These are phyloP conservation scores for Vitis riparia DNA, from an alignment of 164 flowering plant species.

Conservation along the genomic window DNA sequence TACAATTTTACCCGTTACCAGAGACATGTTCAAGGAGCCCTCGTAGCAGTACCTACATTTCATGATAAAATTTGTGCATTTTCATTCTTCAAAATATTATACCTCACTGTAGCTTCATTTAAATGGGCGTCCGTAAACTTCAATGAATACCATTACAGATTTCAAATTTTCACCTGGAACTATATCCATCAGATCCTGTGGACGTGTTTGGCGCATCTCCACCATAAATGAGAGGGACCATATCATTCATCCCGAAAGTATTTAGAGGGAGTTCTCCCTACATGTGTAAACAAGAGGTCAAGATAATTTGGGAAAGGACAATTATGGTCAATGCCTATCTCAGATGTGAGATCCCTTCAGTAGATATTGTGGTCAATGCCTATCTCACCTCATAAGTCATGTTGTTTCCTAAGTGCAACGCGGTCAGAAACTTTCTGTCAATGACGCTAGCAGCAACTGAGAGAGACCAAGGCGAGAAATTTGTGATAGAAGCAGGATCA, in stretches of 20 bases:
- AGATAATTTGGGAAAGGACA: not conserved
- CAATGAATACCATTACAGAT: no score
- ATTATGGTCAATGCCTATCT: not conserved
- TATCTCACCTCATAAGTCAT: conserved; percentile 17
- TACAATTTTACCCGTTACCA: conserved; percentile 30
- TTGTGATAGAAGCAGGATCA: not conserved
- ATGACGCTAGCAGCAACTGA: conserved; percentile 35
- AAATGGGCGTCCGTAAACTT: no score
- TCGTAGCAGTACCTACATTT: conserved; percentile 21
- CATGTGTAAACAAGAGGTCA: not conserved
- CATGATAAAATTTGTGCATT: not conserved
- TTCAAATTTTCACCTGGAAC: not conserved
- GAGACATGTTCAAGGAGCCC: conserved; percentile 13
- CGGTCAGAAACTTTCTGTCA: conserved; percentile 24
- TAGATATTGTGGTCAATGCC: not conserved
- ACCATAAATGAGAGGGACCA: conserved; percentile 7
- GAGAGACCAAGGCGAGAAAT: conserved; percentile 28
- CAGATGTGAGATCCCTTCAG: no score
- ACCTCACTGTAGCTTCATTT: no score
- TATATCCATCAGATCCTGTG: not conserved
- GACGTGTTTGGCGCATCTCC: conserved; percentile 8
- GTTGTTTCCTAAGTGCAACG: conserved; percentile 26
- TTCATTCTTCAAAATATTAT: no score
- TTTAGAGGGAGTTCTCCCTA: conserved; percentile 11
- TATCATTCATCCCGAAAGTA: not conserved